These are phyloP conservation scores for Trichophyton mentagrophytes DNA, from an alignment of 2,329 filamentous ascomycete genomes.

Conservation along the genomic window DNA sequence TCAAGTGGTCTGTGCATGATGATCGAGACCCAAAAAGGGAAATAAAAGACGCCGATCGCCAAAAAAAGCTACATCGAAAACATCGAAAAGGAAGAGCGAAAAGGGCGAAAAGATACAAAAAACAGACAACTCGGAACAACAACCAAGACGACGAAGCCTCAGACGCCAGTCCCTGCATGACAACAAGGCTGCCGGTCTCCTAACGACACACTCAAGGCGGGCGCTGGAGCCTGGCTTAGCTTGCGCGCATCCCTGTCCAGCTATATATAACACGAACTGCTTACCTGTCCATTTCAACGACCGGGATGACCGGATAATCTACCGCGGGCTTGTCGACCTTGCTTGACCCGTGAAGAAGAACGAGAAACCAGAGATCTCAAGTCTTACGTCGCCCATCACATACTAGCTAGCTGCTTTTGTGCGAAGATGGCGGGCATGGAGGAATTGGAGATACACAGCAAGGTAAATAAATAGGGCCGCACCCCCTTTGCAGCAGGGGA, in stretches of 20 bases:
- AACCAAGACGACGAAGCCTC: too few species aligned
- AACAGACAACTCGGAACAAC: too few species aligned
- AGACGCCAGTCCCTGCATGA: not conserved
- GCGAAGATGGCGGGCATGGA: conserved; percentile 77
- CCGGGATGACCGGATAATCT: not conserved
- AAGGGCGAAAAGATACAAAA: not conserved
- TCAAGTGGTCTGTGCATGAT: conserved; percentile 1
- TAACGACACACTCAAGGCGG: not conserved
- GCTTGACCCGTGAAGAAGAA: not conserved
- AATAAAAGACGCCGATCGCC: not conserved
- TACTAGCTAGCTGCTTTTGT: not conserved
- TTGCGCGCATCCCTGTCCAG: not conserved
- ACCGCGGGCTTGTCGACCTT: not conserved
- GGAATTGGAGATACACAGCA: conserved; percentile 93
- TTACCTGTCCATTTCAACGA: not conserved
- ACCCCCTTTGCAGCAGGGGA: conserved; percentile 14
- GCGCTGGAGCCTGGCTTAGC: not conserved
- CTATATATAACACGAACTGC: not conserved
- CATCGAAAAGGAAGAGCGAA: not conserved
- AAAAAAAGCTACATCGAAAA: not conserved
- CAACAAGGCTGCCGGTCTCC: not conserved
- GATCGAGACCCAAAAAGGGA: not conserved
- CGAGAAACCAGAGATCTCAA: not conserved
- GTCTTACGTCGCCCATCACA: not conserved
- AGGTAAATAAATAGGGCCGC: conserved; percentile 50